Base-by-base conservation (phyloP, 2,329 filamentous ascomycete species). In the Dactylellina cionopaga region DNA sequence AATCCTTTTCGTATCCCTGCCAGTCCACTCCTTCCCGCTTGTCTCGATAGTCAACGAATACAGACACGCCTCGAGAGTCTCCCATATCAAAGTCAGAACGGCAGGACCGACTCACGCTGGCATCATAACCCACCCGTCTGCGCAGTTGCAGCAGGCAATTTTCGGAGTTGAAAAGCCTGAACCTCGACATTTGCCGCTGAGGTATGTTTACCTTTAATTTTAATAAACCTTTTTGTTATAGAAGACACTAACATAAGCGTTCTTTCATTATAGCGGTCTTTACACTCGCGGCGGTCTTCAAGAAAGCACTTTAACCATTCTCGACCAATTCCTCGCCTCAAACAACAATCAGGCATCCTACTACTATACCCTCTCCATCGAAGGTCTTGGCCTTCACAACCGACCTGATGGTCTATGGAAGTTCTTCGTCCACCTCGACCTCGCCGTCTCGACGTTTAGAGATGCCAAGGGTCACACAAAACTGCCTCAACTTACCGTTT, bases 81-180 rank as follows among this genome's bases (percentile, higher is more conserved):
- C 59, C n/a, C 59, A 64, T 47, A 9, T 72, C 11, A 17, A 49
- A 46, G 52, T 72, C 35, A 65, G 68, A 65, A 72, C 68, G 59
- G 54, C 68, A 56, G 68, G 68, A 60, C 68, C 68, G 68, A 72
- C 59, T 13, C 59, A 72, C 33, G 68, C 68, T 65, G 68, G 68
- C 17, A 72, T 72, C n/a, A 72, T 72, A 19, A 72, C 68, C n/a
- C 68, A 72, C 41, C 68, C 68, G 29, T 59, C 68, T 9, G 59
- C 68, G 15, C 49, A 59, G 37, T 27, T 68, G 11, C 52, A 68
- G 25, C 68, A 72, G 41, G 68, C 54, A 27, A 59, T 72, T 19
- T 64, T 72, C 46, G 63, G 60, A 47, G 33, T 25, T 13, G 51
- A 33, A 1, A 52, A 29, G 25, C 41, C 49, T 5, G 68, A 65